These are phyloP conservation scores for Cryptococcus hybrid DNA, from an alignment of 1,284 basidiomycete genomes.

Conservation along the genomic window DNA sequence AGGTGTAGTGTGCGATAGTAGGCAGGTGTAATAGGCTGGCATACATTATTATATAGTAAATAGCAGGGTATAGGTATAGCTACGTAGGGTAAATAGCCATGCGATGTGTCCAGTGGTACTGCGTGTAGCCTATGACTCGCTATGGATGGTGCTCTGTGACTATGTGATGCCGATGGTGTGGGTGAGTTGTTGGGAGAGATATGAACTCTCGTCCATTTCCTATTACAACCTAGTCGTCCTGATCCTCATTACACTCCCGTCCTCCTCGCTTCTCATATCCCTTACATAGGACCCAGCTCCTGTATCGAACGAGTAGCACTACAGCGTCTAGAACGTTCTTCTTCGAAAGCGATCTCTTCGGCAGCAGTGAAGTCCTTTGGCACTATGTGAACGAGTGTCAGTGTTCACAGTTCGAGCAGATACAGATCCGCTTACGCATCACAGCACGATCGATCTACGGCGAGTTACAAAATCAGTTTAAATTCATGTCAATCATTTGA, in stretches of 20 bases:
- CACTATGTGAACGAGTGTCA: conserved; percentile 16
- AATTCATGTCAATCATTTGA: neutral
- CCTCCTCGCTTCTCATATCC: conserved; percentile 2
- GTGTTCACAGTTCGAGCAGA: neutral
- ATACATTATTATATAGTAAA: no score
- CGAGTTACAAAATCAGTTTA: neutral
- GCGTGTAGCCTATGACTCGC: no score
- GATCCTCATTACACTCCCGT: neutral
- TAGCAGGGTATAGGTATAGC: no score
- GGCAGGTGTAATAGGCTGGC: no score
- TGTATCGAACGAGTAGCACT: conserved; percentile 22
- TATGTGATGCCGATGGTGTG: neutral
- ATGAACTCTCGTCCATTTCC: no score
- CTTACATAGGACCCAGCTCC: conserved; percentile 2
- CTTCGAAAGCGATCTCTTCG: conserved; percentile 42
- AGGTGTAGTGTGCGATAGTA: no score
- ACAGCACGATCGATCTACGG: conserved; percentile 48
- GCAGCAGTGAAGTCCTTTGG: conserved; percentile 44
- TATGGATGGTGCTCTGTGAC: no score
- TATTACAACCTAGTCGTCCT: conserved; percentile 6
- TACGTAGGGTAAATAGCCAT: no score
- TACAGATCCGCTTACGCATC: conserved; percentile 30
- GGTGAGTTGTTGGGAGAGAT: neutral
- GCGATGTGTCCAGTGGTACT: no score
- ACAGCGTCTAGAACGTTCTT: conserved; percentile 33